Percentiles rank a stretch among this genome's conserved stretches.
Evolutionary conservation across 441 rosid species (phyloP).

Genomic region (Bocquillonia castaneifolia): DNA sequence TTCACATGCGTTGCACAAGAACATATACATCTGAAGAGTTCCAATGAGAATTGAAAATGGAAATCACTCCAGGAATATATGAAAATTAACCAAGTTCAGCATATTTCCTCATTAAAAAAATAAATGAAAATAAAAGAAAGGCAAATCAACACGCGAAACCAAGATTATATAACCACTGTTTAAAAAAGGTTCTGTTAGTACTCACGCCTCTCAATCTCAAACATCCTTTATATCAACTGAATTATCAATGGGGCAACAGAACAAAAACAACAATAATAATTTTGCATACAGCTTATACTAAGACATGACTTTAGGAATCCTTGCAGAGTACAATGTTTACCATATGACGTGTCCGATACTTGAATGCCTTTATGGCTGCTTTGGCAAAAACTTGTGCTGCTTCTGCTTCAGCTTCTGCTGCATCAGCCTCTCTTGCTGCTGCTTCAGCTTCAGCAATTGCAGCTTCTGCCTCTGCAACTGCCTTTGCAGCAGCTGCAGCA

Average conservation of each 20-base stretch:
- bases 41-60: not conserved
- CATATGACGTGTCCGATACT: constrained; percentile 47
- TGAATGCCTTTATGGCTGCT: constrained; percentile 78
- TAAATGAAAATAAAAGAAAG: not conserved
- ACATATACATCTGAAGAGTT: not conserved
- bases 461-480: constrained; percentile 89
- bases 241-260: constrained; percentile 9
- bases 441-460: constrained; percentile 94
- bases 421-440: constrained; percentile 91
- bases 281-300: not conserved
- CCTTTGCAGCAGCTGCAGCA: constrained; percentile 85
- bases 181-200: not conserved
- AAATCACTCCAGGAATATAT: not conserved
- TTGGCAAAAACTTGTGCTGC: constrained; percentile 78
- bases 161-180: not conserved
- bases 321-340: constrained; percentile 36
- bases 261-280: not conserved
- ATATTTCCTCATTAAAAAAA: not conserved
- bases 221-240: not conserved
- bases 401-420: constrained; percentile 95
- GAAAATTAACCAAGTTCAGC: not conserved
- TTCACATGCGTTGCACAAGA: not conserved
- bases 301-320: constrained; percentile 8
- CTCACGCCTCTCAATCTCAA: not conserved
- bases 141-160: not conserved